Evolutionary conservation across 495 filamentous ascomycete species (phyloP).

Genomic region (Neurospora sp.): DNA sequence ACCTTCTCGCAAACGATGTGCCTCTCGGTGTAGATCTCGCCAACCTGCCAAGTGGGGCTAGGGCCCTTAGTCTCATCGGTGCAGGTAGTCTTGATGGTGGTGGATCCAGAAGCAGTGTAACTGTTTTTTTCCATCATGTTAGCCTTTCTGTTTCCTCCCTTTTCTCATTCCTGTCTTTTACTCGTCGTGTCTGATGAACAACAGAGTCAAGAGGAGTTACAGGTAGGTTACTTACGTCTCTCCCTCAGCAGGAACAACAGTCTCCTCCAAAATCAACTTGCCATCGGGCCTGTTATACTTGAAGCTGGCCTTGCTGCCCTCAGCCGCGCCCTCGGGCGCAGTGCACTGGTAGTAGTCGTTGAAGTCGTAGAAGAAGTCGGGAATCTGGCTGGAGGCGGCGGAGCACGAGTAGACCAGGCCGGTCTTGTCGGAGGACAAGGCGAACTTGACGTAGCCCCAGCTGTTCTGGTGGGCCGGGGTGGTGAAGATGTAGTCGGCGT

Average conservation of each 20-base stretch:
- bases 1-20: constrained; percentile 23
- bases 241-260: constrained; percentile 15
- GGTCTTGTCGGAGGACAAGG: constrained; percentile 18
- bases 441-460: constrained; percentile 19
- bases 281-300: constrained; percentile 22
- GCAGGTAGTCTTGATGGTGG: constrained; percentile 25
- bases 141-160: not conserved
- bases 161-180: not conserved
- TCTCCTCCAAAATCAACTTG: constrained; percentile 27
- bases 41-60: constrained; percentile 31
- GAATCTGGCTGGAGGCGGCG: constrained; percentile 17
- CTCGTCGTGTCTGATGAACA: no score
- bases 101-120: constrained; percentile 24
- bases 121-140: constrained; percentile 10
- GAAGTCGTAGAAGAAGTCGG: constrained; percentile 28
- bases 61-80: constrained; percentile 19
- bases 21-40: constrained; percentile 28
- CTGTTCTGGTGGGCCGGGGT: constrained; percentile 7
- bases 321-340: not conserved
- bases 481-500: constrained; percentile 6
- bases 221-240: constrained; percentile 22
- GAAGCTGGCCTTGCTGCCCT: constrained; percentile 13
- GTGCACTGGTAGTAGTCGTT: constrained; percentile 18
- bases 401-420: constrained; percentile 20
- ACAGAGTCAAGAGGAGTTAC: no score